Percentiles rank a stretch among this genome's conserved stretches.
These are phyloP conservation scores for Corrigiola litoralis DNA, from an alignment of 179 eudicot genomes.

Conservation along the genomic window DNA sequence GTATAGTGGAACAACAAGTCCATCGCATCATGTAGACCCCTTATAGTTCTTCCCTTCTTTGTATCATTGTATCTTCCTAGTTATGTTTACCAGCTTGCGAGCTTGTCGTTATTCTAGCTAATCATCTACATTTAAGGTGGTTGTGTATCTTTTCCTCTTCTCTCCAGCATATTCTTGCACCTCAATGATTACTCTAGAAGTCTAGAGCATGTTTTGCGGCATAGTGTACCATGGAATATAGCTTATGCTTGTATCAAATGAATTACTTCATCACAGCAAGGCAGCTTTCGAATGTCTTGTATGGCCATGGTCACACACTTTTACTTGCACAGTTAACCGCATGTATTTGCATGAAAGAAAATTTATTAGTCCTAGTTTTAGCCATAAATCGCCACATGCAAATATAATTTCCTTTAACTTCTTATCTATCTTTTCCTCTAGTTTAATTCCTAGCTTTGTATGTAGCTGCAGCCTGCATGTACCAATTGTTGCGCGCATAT, in stretches of 20 bases:
- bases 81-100: slow-evolving; percentile 3
- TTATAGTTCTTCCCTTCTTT: background rate
- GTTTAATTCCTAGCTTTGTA: no score
- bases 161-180: slow-evolving; percentile 1
- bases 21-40: background rate
- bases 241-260: slow-evolving; percentile 1
- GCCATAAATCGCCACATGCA: no score
- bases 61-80: slow-evolving; percentile 18
- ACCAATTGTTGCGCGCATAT: no score
- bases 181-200: background rate
- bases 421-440: no score
- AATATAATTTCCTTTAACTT: no score
- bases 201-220: slow-evolving; percentile 1
- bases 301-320: no score
- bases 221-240: background rate
- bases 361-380: no score
- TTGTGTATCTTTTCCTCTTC: background rate
- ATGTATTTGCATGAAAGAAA: no score
- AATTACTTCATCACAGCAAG: background rate
- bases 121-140: background rate
- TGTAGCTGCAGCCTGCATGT: no score
- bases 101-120: slow-evolving; percentile 6
- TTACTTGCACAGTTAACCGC: no score
- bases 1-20: slow-evolving; percentile 24
- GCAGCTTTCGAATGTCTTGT: no score